A percentile compares a stretch with the other conserved stretches of the same genome.
These are phyloP conservation scores for Hanseniaspora vineae DNA, from an alignment of 805 yeast genomes.

Conservation along the genomic window DNA sequence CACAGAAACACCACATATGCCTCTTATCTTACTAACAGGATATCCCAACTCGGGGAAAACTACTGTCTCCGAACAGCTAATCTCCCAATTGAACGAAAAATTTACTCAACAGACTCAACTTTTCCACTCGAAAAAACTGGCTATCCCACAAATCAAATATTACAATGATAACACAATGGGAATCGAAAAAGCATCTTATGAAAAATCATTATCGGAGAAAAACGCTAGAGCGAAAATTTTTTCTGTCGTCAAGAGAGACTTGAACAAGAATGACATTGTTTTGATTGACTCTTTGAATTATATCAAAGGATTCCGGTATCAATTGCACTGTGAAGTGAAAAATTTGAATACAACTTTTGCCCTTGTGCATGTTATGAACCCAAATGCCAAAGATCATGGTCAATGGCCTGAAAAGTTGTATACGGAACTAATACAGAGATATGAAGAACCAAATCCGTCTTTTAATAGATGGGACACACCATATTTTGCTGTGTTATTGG, in stretches of 20 bases:
- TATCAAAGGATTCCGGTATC: constrained; percentile 92
- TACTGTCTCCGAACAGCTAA: constrained; percentile 50
- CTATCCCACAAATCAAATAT: constrained; percentile 45
- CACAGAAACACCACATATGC: constrained; percentile 52
- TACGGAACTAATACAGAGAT: constrained; percentile 63
- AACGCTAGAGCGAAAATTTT: constrained; percentile 73
- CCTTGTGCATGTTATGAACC: constrained; percentile 65
- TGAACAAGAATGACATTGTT: constrained; percentile 58
- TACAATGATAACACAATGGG: constrained; percentile 74
- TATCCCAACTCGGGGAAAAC: constrained; percentile 80
- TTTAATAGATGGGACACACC: constrained; percentile 88
- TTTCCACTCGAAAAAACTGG: constrained; percentile 31
- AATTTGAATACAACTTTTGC: constrained; percentile 70
- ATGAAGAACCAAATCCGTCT: constrained; percentile 82
- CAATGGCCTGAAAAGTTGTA: constrained; percentile 58
- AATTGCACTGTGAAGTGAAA: constrained; percentile 86
- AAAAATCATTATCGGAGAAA: constrained; percentile 66
- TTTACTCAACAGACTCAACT: constrained; percentile 26
- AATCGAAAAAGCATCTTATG: constrained; percentile 52
- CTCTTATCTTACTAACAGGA: constrained; percentile 72
- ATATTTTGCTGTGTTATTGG: constrained; percentile 47
- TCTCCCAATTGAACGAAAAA: constrained; percentile 31
- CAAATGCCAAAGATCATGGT: constrained; percentile 44
- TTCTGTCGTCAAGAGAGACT: constrained; percentile 76
- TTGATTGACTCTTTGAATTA: constrained; percentile 78